Evolutionary conservation across 106 monocot genomes (phyloP), one percentile per base, ranked within the genome.

Genomic region (Agapanthus africanus): DNA sequence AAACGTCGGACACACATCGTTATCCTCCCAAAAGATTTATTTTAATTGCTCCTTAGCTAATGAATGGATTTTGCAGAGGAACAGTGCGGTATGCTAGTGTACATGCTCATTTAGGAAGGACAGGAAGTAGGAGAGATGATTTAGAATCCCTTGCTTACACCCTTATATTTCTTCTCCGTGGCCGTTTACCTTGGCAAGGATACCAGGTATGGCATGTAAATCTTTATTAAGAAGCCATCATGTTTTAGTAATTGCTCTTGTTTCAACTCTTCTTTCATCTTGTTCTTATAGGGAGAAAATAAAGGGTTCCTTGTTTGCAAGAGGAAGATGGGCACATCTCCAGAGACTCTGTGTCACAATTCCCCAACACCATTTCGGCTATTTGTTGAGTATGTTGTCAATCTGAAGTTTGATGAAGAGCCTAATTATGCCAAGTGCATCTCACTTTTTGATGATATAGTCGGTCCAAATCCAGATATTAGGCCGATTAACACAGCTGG

Each of bases 61-160:
- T 13, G 49, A 32, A n/a, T 68, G 47, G 46, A 68, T 49, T 18
- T 67, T 40, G 7, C 68, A 68, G 68, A 35, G 68, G 68, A 68
- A 93, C 93, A 51, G 81, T 93, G 33, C 85, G 93, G 11, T 93
- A 93, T 82, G 93, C 93, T 34, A 93, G 93, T 73, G 93, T 84
- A 16, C 93, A 93, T 86, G 93, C 93, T 63, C 93, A 93, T 70
- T 49, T 92, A 19, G 91, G 92, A 63, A 80, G 92, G 70, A 93
- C 81, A 46, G 92, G 85, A 46, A 88, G 92, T 71, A 75, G 89
- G 71, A 83, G 88, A 70, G 88, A 93, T 75, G 93, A 93, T 64
- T 76, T 93, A 51, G 93, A 93, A 77, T 93, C 93, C 33, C 78
- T 93, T 59, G 93, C 93, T 64, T 93, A 93, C 56, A 93, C 93